phyloP scores from a whole-genome alignment of 495 filamentous ascomycete species.

The Penicillium paradoxum region DNA sequence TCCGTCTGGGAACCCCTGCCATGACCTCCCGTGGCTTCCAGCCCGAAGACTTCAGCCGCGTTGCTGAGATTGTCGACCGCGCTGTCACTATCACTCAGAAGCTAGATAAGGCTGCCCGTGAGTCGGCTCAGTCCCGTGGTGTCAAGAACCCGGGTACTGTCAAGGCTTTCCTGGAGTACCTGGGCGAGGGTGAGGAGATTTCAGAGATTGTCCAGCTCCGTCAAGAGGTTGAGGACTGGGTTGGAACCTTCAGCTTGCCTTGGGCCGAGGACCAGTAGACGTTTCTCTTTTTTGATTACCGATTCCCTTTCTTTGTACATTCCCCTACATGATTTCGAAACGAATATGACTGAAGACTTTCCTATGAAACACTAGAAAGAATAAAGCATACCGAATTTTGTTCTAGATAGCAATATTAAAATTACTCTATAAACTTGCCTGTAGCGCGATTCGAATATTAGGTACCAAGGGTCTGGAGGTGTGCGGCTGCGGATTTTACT shows the following conservation, averaged over 20 bases:
- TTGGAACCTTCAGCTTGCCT: slow-evolving; percentile 83
- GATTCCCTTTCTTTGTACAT: slow-evolving; percentile 23
- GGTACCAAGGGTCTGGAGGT: too few relatives aligned
- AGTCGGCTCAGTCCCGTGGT: slow-evolving; percentile 69
- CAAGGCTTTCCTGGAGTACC: slow-evolving; percentile 77
- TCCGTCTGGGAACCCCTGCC: slow-evolving; percentile 89
- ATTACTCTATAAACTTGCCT: too few relatives aligned
- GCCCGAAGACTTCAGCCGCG: slow-evolving; percentile 80
- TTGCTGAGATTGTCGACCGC: slow-evolving; percentile 91
- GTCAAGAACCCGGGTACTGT: slow-evolving; percentile 72
- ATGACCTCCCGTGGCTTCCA: slow-evolving; percentile 95
- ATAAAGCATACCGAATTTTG: not conserved
- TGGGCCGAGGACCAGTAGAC: slow-evolving; percentile 58
- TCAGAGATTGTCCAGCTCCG: slow-evolving; percentile 81
- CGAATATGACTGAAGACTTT: slow-evolving; percentile 25
- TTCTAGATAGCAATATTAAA: not conserved
- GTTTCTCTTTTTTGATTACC: slow-evolving; percentile 8
- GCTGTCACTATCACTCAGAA: slow-evolving; percentile 79
- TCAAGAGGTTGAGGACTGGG: slow-evolving; percentile 93
- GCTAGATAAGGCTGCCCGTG: slow-evolving; percentile 73
- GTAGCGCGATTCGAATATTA: too few relatives aligned
- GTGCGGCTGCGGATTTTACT: not conserved
- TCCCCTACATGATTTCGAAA: slow-evolving; percentile 18
- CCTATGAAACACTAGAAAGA: not conserved
- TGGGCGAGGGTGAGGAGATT: slow-evolving; percentile 77